These are phyloP conservation scores for Saccharomyces hybrid DNA, from an alignment of 1,139 yeast species.

Conservation along the genomic window DNA sequence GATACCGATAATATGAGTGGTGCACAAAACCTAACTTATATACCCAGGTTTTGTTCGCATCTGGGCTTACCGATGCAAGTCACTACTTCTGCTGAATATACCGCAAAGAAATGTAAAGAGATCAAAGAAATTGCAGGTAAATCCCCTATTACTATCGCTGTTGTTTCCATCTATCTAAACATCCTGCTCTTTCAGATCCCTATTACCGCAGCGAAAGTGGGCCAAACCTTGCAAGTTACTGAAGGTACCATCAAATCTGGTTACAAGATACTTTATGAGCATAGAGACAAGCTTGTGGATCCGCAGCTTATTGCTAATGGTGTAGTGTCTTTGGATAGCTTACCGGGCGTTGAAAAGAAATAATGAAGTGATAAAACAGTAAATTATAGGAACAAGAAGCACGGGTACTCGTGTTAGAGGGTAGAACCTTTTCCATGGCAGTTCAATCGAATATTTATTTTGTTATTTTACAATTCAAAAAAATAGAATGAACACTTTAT, in stretches of 20 bases:
- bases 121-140: conserved; percentile 94
- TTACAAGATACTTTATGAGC: conserved; percentile 74
- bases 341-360: conserved; percentile 42
- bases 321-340: conserved; percentile 51
- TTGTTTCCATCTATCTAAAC: conserved; percentile 93
- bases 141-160: conserved; percentile 95
- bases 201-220: conserved; percentile 63
- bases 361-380: conserved; percentile 14
- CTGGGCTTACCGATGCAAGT: conserved; percentile 79
- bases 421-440: neutral
- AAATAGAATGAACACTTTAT: neutral
- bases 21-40: conserved; percentile 88
- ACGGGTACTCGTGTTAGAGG: neutral
- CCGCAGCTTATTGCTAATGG: conserved; percentile 73
- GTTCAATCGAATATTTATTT: neutral
- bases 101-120: conserved; percentile 82
- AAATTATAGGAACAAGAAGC: neutral
- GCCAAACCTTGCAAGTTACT: conserved; percentile 94
- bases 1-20: conserved; percentile 60
- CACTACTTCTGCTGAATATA: conserved; percentile 88
- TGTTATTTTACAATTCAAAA: neutral
- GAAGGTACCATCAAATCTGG: conserved; percentile 96
- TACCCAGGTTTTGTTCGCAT: conserved; percentile 93
- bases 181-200: conserved; percentile 71
- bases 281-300: conserved; percentile 63